Conservation (phyloP, 2,329 filamentous ascomycete genomes). For the Colletotrichum horii region DNA sequence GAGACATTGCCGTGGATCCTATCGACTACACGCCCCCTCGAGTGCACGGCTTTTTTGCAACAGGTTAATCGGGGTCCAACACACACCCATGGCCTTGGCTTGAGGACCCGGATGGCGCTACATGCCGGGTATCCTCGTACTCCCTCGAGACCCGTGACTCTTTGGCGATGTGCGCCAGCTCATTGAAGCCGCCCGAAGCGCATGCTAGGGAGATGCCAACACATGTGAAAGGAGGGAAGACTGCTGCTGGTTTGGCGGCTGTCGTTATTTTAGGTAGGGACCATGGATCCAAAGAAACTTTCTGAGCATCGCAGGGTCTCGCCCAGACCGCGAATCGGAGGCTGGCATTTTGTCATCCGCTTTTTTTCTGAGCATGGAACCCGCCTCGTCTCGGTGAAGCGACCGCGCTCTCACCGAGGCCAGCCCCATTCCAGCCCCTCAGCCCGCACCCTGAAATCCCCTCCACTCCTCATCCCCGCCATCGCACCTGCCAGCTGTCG, state of each 20-base stretch:
- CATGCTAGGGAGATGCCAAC: constrained; percentile 34
- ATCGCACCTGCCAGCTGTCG: neutral
- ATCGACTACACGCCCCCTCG: too few species aligned
- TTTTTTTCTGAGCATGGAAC: neutral
- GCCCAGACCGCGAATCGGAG: neutral
- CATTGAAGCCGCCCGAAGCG: constrained; percentile 86
- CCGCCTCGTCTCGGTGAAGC: neutral
- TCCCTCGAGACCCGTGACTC: constrained; percentile 2
- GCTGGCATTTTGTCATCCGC: constrained; percentile 5
- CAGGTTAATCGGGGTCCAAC: too few species aligned
- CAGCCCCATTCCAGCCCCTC: neutral
- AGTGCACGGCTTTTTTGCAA: too few species aligned
- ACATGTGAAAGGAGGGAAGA: neutral
- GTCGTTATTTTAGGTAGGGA: neutral
- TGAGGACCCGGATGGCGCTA: constrained; percentile 17
- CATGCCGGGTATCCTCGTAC: constrained; percentile 1
- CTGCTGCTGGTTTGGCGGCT: neutral
- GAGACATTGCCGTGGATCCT: too few species aligned
- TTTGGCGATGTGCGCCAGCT: constrained; percentile 49
- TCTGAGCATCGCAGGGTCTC: neutral
- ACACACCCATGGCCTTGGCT: constrained; percentile 2
- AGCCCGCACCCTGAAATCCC: neutral
- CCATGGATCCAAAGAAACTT: neutral
- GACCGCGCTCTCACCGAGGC: neutral
- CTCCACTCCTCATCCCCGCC: neutral